Conservation (phyloP, 179 eudicot species). For the Pouteria campechiana region DNA sequence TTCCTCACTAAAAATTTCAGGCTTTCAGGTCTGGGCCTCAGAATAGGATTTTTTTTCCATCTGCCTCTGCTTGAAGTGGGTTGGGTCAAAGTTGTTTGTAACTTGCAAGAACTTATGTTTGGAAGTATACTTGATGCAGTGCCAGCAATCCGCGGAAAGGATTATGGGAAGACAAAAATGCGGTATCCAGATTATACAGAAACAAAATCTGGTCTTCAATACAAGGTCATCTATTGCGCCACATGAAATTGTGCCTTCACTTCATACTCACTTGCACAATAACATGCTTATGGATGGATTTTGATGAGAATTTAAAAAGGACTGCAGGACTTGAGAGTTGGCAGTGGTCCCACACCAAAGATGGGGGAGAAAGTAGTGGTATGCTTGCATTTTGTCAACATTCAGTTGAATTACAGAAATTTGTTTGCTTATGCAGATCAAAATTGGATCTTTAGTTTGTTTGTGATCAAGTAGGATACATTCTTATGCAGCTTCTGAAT, state of each 20-base stretch:
- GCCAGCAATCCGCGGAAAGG: constrained; percentile 95
- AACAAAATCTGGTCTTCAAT: constrained; percentile 86
- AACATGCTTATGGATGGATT: constrained; percentile 6
- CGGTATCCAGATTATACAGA: constrained; percentile 79
- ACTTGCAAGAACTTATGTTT: constrained; percentile 6
- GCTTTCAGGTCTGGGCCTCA: background rate
- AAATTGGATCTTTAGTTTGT: background rate
- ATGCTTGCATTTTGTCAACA: constrained; percentile 12
- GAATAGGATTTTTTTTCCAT: background rate
- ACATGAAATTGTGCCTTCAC: background rate
- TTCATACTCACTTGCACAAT: background rate
- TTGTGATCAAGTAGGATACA: background rate
- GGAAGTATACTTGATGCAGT: constrained; percentile 28
- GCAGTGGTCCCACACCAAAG: constrained; percentile 67
- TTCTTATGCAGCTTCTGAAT: background rate
- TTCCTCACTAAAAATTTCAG: background rate
- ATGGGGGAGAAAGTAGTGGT: constrained; percentile 85
- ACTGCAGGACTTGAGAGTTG: constrained; percentile 78
- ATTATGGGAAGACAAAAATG: constrained; percentile 94
- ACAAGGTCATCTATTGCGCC: constrained; percentile 42
- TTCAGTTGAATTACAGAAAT: background rate
- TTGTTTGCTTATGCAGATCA: background rate
- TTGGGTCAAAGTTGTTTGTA: background rate
- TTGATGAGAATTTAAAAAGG: constrained; percentile 7
- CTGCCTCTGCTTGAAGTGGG: too few relatives aligned